Percentiles rank a stretch among this genome's conserved stretches.
These are phyloP conservation scores for Aegilops longissima DNA, from an alignment of 176 grass and related monocot species.

Conservation along the genomic window DNA sequence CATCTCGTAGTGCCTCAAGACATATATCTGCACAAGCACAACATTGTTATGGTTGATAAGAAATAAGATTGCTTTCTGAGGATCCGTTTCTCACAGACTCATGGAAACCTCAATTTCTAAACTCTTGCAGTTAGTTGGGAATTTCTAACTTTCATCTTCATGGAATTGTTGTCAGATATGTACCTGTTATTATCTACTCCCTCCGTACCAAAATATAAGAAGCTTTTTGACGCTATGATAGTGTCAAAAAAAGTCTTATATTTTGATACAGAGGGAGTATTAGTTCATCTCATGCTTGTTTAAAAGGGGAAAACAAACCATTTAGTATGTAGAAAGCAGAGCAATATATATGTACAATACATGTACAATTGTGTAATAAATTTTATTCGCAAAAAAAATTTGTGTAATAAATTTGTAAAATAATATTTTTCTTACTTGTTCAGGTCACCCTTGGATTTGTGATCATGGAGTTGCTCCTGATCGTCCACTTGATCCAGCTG, in stretches of 20 bases:
- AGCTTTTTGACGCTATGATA: too few species aligned
- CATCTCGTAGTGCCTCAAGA: background rate
- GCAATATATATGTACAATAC: background rate
- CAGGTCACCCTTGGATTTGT: conserved; percentile 82
- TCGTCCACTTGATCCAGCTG: conserved; percentile 66
- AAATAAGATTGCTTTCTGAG: background rate
- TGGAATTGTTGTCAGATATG: background rate
- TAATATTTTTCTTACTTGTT: conserved; percentile 15
- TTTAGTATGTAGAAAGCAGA: background rate
- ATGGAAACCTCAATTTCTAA: background rate
- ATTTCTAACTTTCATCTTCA: background rate
- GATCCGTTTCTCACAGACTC: background rate
- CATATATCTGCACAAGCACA: background rate
- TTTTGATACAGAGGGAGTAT: background rate
- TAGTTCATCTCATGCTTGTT: background rate
- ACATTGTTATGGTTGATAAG: background rate
- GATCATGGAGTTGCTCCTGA: conserved; percentile 77
- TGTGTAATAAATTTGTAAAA: background rate
- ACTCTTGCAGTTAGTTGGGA: background rate
- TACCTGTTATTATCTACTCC: background rate
- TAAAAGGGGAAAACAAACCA: background rate
- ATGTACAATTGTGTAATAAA: background rate
- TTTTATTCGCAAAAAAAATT: background rate
- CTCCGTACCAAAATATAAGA: too few species aligned
- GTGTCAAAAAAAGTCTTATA: too few species aligned